Conservation (phyloP, 78 protist species). For the Blattamonas nauphoetae region DNA sequence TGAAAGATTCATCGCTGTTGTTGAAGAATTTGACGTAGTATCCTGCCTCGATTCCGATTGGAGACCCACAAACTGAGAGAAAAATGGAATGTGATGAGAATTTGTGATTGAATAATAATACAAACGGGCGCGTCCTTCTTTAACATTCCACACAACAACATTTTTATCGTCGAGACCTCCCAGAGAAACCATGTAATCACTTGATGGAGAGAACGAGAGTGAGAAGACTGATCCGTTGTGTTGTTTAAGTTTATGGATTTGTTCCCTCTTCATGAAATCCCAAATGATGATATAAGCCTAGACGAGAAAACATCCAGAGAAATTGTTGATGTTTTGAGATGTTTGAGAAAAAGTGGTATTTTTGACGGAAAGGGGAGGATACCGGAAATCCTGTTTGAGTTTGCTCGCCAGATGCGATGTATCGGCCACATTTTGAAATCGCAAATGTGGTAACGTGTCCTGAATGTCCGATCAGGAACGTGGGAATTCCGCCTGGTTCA, state of each 20-base stretch:
- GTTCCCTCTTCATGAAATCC: background rate
- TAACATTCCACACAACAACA: background rate
- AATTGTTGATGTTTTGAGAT: background rate
- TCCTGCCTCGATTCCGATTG: background rate
- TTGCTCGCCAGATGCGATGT: constrained; percentile 3
- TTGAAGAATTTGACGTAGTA: background rate
- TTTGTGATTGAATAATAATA: background rate
- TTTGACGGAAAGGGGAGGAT: too few relatives aligned
- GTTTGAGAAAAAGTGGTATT: background rate
- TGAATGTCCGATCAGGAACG: background rate
- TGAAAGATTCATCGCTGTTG: background rate
- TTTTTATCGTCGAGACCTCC: constrained; percentile 1
- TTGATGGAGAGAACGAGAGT: constrained; percentile 1
- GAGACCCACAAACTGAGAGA: background rate
- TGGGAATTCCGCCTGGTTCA: background rate
- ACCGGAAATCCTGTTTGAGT: background rate
- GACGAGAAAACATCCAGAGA: background rate
- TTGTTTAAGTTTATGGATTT: background rate
- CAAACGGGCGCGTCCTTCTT: background rate
- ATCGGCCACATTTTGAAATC: background rate
- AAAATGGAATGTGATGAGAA: background rate
- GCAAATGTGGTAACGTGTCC: background rate
- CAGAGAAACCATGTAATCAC: background rate
- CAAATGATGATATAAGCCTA: background rate
- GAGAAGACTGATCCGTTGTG: background rate